Evolutionary conservation across 768 basidiomycete species (phyloP).

Genomic region (Termitomyces sp.): DNA sequence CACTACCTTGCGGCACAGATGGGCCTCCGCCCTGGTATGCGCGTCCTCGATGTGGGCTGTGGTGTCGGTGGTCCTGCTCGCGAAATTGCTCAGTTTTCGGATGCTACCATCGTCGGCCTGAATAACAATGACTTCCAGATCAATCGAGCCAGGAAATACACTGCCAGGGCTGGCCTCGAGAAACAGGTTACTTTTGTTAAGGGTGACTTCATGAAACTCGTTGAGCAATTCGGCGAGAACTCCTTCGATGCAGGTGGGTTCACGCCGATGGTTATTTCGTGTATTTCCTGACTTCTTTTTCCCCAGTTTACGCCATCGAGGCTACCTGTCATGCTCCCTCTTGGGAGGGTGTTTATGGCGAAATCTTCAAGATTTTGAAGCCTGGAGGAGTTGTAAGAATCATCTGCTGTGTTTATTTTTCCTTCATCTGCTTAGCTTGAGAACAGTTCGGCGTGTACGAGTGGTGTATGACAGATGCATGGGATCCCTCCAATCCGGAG

Average conservation of each 20-base stretch:
- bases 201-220: slow-evolving; percentile 96
- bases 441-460: slow-evolving; percentile 94
- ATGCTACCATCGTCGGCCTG: slow-evolving; percentile 78
- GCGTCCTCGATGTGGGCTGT: slow-evolving; percentile 96
- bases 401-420: background rate
- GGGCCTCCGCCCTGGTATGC: slow-evolving; percentile 84
- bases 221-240: slow-evolving; percentile 87
- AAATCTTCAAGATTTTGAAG: slow-evolving; percentile 92
- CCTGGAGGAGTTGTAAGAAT: slow-evolving; percentile 86
- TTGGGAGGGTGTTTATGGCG: slow-evolving; percentile 92
- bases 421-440: slow-evolving; percentile 1
- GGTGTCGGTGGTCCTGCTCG: slow-evolving; percentile 97
- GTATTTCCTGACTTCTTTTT: slow-evolving; percentile 3
- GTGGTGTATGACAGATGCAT: slow-evolving; percentile 96
- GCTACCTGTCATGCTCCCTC: slow-evolving; percentile 95
- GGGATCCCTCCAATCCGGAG: slow-evolving; percentile 80
- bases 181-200: slow-evolving; percentile 79
- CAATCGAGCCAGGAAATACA: slow-evolving; percentile 80
- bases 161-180: slow-evolving; percentile 69
- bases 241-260: slow-evolving; percentile 89
- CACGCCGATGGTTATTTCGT: background rate
- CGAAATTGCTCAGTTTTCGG: slow-evolving; percentile 89
- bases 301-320: slow-evolving; percentile 92
- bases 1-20: slow-evolving; percentile 94
- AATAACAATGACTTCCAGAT: slow-evolving; percentile 99